Evolutionary conservation across 805 yeast species (phyloP), one percentile per base, ranked within the genome.

Genomic region (Vanderwaltozyma polyspora): DNA sequence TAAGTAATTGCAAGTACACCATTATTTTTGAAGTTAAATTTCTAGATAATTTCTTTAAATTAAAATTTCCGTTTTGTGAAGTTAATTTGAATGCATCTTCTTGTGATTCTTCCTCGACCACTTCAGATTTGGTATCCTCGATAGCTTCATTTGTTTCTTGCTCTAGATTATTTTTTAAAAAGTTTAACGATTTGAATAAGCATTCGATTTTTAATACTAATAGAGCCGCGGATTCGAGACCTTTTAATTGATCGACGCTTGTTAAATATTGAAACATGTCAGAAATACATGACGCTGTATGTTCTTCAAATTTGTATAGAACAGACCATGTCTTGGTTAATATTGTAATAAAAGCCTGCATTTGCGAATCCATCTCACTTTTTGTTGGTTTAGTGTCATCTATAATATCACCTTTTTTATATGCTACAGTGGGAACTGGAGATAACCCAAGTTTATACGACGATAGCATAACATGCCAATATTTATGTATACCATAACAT

Each of bases 401-500:
- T 18, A 36, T 53, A 19, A 42, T 36, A 3, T 41, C 37, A 12
- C 41, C 37, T 10, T 43, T 42, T 15, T 53, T 49, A 29, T 35
- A 52, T 7, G 44, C 48, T 6, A 49, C 24, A 12, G 42, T 48
- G 4, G 60, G 60, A 23, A 58, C 47, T 1, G 49, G 34, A 4
- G 59, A 55, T 16, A 66, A 59, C 25, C 65, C 87, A 19, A 79
- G 68, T 7, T 72, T 63, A 33, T 70, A 77, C 0, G 80, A 68
- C 1, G 79, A 70, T 16, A 91, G 65, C 37, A 77, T 71, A 15
- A 87, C 94, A 52, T 85, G 86, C 98, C 98, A 91, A 51, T 85
- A 87, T 57, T 87, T 87, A 63, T 82, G 87, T 31, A 91, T 93
- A 86, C 93, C 93, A 54, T 86, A 91, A 64, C 99, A 91, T 55